phyloP scores from a whole-genome alignment of 176 grass and related monocot species.

The Guadua angustifolia region DNA sequence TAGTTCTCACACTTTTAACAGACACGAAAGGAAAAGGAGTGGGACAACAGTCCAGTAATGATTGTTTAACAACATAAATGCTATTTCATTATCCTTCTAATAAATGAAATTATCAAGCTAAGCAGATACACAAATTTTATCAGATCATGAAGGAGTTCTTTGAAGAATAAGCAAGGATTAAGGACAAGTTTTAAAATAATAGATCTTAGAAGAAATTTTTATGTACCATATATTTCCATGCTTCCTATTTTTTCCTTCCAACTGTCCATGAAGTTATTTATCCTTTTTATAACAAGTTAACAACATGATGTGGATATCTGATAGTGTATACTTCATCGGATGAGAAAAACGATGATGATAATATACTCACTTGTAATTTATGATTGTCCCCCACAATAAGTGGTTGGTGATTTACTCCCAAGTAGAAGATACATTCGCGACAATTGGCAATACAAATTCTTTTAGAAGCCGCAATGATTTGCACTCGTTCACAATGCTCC shows the following conservation, averaged over 20 bases:
- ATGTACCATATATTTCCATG: too few relatives aligned
- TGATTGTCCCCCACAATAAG: slow-evolving; percentile 97
- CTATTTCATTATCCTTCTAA: not conserved
- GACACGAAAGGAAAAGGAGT: not conserved
- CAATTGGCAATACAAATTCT: slow-evolving; percentile 95
- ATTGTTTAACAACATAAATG: not conserved
- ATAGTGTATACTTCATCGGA: not conserved
- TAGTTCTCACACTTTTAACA: slow-evolving; percentile 22
- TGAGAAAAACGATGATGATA: slow-evolving; percentile 24
- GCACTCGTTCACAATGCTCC: slow-evolving; percentile 98
- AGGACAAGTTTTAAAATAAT: not conserved
- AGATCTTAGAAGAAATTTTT: not conserved
- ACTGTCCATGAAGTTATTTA: slow-evolving; percentile 26
- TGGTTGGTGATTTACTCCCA: slow-evolving; percentile 89
- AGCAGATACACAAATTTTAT: not conserved
- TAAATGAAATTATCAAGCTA: not conserved
- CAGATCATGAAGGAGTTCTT: not conserved
- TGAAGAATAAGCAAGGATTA: not conserved
- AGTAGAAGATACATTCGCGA: slow-evolving; percentile 89
- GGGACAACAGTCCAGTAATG: not conserved
- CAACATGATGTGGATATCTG: not conserved
- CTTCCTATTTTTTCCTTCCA: slow-evolving; percentile 15
- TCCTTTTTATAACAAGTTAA: slow-evolving; percentile 29
- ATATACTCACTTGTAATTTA: slow-evolving; percentile 83
- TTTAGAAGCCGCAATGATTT: slow-evolving; percentile 81